A percentile compares a stretch with the other conserved stretches of the same genome.
phyloP scores from a whole-genome alignment of 2,329 filamentous ascomycete genomes.

The Leptographium galeiforme region DNA sequence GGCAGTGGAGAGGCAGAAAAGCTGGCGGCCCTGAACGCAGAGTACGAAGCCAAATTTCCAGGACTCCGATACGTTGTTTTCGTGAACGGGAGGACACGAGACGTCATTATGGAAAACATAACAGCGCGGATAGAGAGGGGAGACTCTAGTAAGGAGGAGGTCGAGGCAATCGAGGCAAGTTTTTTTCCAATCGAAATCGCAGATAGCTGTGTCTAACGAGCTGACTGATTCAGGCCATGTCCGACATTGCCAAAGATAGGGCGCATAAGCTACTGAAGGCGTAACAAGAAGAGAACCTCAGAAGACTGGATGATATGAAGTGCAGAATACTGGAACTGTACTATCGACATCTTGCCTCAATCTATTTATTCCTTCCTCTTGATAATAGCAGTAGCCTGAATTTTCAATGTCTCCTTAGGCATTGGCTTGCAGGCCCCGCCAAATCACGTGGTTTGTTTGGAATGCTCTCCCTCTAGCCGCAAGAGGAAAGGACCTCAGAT shows the following conservation, averaged over 20 bases:
- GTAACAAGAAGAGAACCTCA: neutral
- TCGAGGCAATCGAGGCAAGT: slow-evolving; percentile 60
- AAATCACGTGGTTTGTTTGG: slow-evolving; percentile 3
- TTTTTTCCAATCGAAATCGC: neutral
- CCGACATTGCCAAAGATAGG: slow-evolving; percentile 74
- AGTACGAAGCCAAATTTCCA: slow-evolving; percentile 72
- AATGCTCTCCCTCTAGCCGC: neutral
- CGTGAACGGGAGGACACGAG: slow-evolving; percentile 66
- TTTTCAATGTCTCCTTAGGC: neutral
- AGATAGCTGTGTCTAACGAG: slow-evolving; percentile 9
- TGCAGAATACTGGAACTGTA: neutral
- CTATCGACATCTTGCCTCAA: neutral
- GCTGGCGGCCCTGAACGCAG: slow-evolving; percentile 52
- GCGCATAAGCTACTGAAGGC: slow-evolving; percentile 43
- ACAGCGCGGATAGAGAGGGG: slow-evolving; percentile 54
- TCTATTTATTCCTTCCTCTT: neutral
- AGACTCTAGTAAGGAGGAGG: slow-evolving; percentile 53
- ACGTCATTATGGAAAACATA: slow-evolving; percentile 75
- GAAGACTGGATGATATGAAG: neutral
- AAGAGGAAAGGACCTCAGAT: slow-evolving; percentile 8
- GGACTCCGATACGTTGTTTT: slow-evolving; percentile 84
- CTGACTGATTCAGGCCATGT: slow-evolving; percentile 57
- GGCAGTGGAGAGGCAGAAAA: slow-evolving; percentile 41
- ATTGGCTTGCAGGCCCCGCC: slow-evolving; percentile 2
- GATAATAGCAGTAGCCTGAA: neutral